Conservation (phyloP, 345 rosid genomes). For the Excoecaria cochinchinensis region DNA sequence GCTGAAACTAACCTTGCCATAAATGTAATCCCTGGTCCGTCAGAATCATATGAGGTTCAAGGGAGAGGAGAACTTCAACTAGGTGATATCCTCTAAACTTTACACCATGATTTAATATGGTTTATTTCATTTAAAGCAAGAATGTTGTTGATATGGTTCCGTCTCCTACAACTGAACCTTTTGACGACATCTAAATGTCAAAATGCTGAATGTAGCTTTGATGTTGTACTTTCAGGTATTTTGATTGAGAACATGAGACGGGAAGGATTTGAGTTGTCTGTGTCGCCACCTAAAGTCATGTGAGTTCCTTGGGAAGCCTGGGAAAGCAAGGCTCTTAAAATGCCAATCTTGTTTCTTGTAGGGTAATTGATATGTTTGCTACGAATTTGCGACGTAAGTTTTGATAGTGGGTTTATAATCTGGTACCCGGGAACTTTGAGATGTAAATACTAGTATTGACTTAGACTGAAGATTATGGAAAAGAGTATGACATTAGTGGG, state of each 20-base stretch:
- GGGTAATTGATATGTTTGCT: neutral
- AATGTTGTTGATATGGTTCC: neutral
- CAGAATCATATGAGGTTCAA: slow-evolving; percentile 93
- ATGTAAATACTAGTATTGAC: neutral
- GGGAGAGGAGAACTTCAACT: slow-evolving; percentile 99
- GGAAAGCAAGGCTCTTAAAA: slow-evolving; percentile 1
- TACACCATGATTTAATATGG: neutral
- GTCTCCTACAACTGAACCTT: neutral
- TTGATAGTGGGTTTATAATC: neutral
- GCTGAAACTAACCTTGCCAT: slow-evolving; percentile 98
- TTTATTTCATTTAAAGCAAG: neutral
- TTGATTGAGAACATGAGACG: slow-evolving; percentile 98
- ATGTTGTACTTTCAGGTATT: slow-evolving; percentile 57
- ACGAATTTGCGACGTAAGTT: neutral
- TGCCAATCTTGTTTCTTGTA: slow-evolving; percentile 5
- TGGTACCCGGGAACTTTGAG: neutral
- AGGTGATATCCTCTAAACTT: slow-evolving; percentile 49
- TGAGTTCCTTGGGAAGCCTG: slow-evolving; percentile 40
- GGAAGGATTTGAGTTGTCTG: slow-evolving; percentile 93
- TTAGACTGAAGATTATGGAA: neutral
- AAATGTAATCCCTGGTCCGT: slow-evolving; percentile 80
- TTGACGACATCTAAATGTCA: neutral
- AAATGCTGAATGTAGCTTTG: slow-evolving; percentile 20
- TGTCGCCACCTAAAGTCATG: slow-evolving; percentile 99
- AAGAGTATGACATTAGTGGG: neutral